phyloP scores from a whole-genome alignment of 2,329 filamentous ascomycete genomes.

The Colletotrichum horii region DNA sequence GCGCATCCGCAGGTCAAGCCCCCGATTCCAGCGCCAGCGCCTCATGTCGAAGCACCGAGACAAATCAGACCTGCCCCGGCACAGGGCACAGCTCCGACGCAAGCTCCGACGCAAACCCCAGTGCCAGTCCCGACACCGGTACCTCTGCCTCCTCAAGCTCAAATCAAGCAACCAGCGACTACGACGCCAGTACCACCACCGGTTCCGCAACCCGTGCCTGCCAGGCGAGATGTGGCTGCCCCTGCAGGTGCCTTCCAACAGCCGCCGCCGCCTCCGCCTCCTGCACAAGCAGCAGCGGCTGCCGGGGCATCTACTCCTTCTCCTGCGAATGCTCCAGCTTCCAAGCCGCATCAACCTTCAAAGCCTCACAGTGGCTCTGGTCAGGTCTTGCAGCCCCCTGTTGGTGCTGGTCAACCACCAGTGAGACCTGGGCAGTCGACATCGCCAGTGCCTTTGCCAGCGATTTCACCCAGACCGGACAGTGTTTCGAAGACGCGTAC shows the following conservation, averaged over 20 bases:
- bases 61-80: constrained; percentile 25
- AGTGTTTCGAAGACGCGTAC: constrained; percentile 34
- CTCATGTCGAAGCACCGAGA: background rate
- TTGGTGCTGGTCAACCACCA: constrained; percentile 34
- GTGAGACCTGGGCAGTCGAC: constrained; percentile 25
- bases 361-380: constrained; percentile 33
- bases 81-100: constrained; percentile 26
- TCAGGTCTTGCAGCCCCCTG: constrained; percentile 42
- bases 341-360: constrained; percentile 38
- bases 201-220: background rate
- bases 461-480: constrained; percentile 39
- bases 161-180: background rate
- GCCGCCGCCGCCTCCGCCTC: constrained; percentile 1
- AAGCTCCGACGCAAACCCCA: constrained; percentile 25
- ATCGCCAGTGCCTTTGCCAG: constrained; percentile 25
- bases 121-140: constrained; percentile 15
- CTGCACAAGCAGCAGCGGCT: background rate
- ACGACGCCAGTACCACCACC: background rate
- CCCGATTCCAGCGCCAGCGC: background rate
- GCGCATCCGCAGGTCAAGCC: constrained; percentile 5
- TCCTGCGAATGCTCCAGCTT: constrained; percentile 15
- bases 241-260: constrained; percentile 3
- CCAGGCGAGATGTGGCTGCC: constrained; percentile 13
- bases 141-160: constrained; percentile 10
- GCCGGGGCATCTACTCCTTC: background rate